These are phyloP conservation scores for Plantago ovata DNA, from an alignment of 257 asterid genomes.

Conservation along the genomic window DNA sequence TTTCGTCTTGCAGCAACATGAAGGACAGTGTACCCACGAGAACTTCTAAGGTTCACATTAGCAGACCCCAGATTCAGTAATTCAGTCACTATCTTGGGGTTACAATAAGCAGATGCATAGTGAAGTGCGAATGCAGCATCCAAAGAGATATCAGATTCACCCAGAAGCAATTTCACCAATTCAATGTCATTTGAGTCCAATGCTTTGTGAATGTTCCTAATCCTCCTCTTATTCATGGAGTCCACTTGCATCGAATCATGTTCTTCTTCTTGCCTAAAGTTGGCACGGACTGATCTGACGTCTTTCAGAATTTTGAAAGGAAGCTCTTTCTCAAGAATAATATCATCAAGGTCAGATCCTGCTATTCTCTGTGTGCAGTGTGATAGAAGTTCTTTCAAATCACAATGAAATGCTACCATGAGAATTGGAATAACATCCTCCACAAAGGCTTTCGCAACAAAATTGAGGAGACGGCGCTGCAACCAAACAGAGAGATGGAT, in stretches of 20 bases:
- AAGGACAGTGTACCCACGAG: constrained; percentile 69
- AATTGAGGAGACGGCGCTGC: constrained; percentile 71
- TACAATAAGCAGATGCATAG: constrained; percentile 83
- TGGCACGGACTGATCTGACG: constrained; percentile 40
- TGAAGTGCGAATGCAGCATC: constrained; percentile 75
- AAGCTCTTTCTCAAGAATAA: constrained; percentile 70
- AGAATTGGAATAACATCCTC: constrained; percentile 79
- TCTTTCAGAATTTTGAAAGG: constrained; percentile 40
- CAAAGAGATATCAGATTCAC: constrained; percentile 63
- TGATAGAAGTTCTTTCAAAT: constrained; percentile 41
- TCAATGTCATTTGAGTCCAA: constrained; percentile 75
- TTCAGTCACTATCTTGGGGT: constrained; percentile 57
- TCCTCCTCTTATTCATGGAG: constrained; percentile 41
- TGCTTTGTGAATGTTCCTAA: constrained; percentile 63
- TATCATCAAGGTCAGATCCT: constrained; percentile 52
- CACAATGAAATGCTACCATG: constrained; percentile 55
- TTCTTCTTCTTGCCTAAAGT: constrained; percentile 36
- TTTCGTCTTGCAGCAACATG: constrained; percentile 90
- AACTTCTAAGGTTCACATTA: constrained; percentile 56
- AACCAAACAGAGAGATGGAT: constrained; percentile 9
- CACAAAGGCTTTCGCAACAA: constrained; percentile 63
- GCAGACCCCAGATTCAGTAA: constrained; percentile 49
- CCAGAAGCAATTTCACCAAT: constrained; percentile 53
- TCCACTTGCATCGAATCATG: constrained; percentile 34
- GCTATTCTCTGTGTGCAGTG: constrained; percentile 54